Percentiles rank a stretch among this genome's conserved stretches.
Conservation (phyloP, 331 rosid species). For the Ulmus americana region DNA sequence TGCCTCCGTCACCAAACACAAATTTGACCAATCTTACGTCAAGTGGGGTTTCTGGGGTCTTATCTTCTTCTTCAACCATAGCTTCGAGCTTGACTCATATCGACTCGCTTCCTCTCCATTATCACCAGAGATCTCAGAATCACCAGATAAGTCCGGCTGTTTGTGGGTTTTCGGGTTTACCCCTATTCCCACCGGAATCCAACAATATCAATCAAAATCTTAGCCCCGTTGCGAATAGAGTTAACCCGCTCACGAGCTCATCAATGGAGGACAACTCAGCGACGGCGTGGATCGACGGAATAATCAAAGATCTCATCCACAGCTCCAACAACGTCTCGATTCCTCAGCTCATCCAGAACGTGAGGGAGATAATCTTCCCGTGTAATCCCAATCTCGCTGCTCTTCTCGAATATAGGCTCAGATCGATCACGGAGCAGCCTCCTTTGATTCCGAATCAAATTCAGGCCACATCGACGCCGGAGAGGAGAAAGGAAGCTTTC, state of each 20-base stretch:
- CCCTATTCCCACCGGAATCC: constrained; percentile 70
- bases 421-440: constrained; percentile 45
- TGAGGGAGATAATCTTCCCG: constrained; percentile 80
- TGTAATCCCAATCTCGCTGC: constrained; percentile 90
- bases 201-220: neutral
- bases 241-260: constrained; percentile 6
- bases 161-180: constrained; percentile 92
- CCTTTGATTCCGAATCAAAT: constrained; percentile 14
- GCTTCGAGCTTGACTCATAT: constrained; percentile 23
- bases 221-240: neutral
- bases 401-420: constrained; percentile 75
- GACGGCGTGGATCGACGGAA: constrained; percentile 82
- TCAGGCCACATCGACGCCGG: neutral
- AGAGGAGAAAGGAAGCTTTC: neutral
- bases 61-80: constrained; percentile 23
- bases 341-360: constrained; percentile 90
- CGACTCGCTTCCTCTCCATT: constrained; percentile 27
- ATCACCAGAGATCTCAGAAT: constrained; percentile 16
- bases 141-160: constrained; percentile 42
- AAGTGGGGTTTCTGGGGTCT: constrained; percentile 25
- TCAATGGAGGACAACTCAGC: constrained; percentile 69
- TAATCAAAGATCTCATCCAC: constrained; percentile 78
- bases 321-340: constrained; percentile 71
- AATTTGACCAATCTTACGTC: constrained; percentile 37
- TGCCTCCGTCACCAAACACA: constrained; percentile 37